A percentile compares a stretch with the other conserved stretches of the same genome.
These are phyloP conservation scores for Psilocybe cubensis DNA, from an alignment of 768 basidiomycete species.

Conservation along the genomic window DNA sequence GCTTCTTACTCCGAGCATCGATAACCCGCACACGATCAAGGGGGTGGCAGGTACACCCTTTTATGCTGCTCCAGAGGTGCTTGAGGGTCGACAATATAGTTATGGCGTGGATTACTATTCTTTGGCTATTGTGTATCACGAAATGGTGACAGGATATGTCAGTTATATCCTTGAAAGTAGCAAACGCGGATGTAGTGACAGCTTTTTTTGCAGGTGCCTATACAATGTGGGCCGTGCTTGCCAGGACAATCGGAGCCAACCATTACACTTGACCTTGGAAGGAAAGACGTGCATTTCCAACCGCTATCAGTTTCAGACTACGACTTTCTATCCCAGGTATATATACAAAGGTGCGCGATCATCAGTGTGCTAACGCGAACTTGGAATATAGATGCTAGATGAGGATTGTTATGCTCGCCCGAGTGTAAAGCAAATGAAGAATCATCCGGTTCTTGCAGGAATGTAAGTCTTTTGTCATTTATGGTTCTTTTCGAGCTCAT, in stretches of 20 bases:
- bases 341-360: background rate
- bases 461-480: constrained; percentile 10
- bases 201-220: constrained; percentile 7
- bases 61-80: constrained; percentile 95
- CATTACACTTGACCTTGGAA: constrained; percentile 10
- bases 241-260: constrained; percentile 5
- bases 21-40: constrained; percentile 20
- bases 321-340: constrained; percentile 19
- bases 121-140: constrained; percentile 22
- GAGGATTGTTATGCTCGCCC: constrained; percentile 17
- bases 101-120: constrained; percentile 28
- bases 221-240: background rate
- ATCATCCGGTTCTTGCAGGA: constrained; percentile 15
- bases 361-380: background rate
- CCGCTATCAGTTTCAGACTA: constrained; percentile 15
- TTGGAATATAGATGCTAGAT: constrained; percentile 15
- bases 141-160: constrained; percentile 26
- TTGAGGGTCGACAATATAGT: constrained; percentile 77
- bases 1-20: constrained; percentile 19
- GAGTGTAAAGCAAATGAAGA: constrained; percentile 19
- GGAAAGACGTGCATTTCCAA: constrained; percentile 20
- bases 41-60: constrained; percentile 83
- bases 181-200: background rate
- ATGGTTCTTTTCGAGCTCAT: background rate
- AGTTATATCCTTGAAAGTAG: background rate